These are phyloP conservation scores for Aspergillus sp. DNA, from an alignment of 2,329 filamentous ascomycete genomes.

Conservation along the genomic window DNA sequence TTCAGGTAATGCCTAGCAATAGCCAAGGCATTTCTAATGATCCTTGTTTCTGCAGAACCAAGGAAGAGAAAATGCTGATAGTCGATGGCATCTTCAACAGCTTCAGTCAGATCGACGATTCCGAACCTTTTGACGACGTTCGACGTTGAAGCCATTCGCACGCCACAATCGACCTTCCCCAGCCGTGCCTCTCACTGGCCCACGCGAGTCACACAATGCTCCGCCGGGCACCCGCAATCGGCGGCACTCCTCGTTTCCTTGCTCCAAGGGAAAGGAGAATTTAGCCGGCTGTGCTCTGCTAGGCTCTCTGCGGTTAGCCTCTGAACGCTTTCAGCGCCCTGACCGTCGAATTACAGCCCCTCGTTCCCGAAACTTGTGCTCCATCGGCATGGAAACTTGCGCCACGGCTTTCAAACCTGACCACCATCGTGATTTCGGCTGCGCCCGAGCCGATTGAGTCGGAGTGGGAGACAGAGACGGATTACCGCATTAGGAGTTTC, in stretches of 20 bases:
- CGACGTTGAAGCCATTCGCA: neutral
- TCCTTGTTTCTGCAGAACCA: constrained; percentile 3
- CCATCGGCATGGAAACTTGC: constrained; percentile 5
- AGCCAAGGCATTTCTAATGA: constrained; percentile 10
- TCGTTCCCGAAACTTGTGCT: neutral
- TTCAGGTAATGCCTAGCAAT: neutral
- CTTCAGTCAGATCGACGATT: neutral
- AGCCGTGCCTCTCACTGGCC: constrained; percentile 9
- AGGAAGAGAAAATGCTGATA: neutral
- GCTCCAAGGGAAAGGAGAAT: neutral
- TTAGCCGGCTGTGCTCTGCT: neutral
- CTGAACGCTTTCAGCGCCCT: neutral
- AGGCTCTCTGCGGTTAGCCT: neutral
- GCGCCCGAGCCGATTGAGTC: constrained; percentile 5
- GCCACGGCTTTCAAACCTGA: neutral
- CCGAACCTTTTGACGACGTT: neutral
- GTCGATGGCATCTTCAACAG: neutral
- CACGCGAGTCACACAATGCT: neutral
- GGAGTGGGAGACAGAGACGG: neutral
- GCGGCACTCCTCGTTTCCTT: neutral
- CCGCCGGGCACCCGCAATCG: neutral
- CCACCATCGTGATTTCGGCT: constrained; percentile 4
- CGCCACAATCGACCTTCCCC: neutral
- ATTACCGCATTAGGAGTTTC: constrained; percentile 13
- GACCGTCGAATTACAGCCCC: neutral